These are phyloP conservation scores for Takashimella koratensis DNA, from an alignment of 1,284 basidiomycete genomes.

Conservation along the genomic window DNA sequence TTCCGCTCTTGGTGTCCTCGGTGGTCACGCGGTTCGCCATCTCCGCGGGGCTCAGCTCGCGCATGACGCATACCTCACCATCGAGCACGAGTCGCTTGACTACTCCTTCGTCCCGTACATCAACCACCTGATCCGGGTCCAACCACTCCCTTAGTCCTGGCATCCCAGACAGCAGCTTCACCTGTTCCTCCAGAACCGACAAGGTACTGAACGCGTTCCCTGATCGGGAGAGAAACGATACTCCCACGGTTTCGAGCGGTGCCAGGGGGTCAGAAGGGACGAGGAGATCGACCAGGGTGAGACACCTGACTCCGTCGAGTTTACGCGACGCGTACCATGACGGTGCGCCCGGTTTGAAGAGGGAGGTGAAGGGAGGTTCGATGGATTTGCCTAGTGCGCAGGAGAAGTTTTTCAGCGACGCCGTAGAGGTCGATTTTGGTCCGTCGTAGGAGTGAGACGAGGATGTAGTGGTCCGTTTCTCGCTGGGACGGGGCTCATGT, in stretches of 20 bases:
- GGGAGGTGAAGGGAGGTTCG: conserved; percentile 18
- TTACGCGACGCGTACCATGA: conserved; percentile 45
- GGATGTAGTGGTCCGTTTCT: background rate
- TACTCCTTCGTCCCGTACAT: background rate
- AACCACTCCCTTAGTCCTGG: conserved; percentile 17
- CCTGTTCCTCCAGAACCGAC: conserved; percentile 19
- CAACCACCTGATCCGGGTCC: conserved; percentile 12
- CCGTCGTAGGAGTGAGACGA: background rate
- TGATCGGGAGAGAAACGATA: conserved; percentile 29
- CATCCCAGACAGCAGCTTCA: conserved; percentile 14
- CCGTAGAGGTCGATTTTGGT: conserved; percentile 2
- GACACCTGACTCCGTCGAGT: conserved; percentile 42
- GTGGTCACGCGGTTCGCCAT: background rate
- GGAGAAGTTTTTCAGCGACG: conserved; percentile 16
- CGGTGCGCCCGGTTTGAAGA: conserved; percentile 9
- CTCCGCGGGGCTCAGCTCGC: background rate
- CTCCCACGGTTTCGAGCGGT: conserved; percentile 7
- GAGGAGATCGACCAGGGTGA: conserved; percentile 37
- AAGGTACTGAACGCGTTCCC: conserved; percentile 39
- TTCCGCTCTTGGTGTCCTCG: conserved; percentile 1
- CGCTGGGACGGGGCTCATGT: background rate
- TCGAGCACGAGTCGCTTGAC: conserved; percentile 44
- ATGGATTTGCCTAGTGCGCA: conserved; percentile 38
- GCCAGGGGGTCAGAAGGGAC: conserved; percentile 6
- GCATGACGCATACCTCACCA: conserved; percentile 45